Base-by-base conservation (phyloP, 2,329 filamentous ascomycete genomes). In the Aspergillus neoniger region DNA sequence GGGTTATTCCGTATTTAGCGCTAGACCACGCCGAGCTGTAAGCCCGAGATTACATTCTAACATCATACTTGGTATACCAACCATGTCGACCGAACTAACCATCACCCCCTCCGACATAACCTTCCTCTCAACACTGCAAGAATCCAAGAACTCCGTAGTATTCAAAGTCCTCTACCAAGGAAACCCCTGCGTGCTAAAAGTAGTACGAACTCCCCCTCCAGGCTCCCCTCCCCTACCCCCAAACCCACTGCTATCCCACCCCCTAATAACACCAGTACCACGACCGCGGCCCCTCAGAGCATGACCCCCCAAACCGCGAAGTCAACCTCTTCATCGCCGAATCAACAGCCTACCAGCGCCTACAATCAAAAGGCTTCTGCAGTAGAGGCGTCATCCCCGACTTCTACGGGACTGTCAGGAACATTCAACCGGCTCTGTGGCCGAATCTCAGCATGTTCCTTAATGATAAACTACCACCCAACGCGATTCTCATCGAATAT, bases 281-380 rank as follows among this genome's bases (percentile, higher is more conserved):
- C 55, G 50, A 58, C 14, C 47, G 39, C 47, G 55, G 28, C 7
- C 52, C n/a, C 49, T 48, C 51, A 44, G 53, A 60, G 4, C 43
- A n/a, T 10, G 65, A 67, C 48, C 32, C 59, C 9, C 23, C 55
- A 1, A 19, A 65, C 21, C 30, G n/a, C 6, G 65, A 67, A 60
- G 21, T 63, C 15, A 55, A 67, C 43, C 50, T 61, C 36, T 68
- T 66, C 49, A 43, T 60, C 21, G 57, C 54, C 15, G 62, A 68
- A 41, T 59, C 57, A n/a, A 60, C 63, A 19, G 60, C 65, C 3
- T 68, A 68, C 44, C 32, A 48, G 15, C 62, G 61, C 5, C 30
- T 68, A 14, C 65, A 68, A 56, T 36, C 43, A n/a, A 66, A 63
- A 15, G 63, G 62, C 3, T 50, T 68, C 15, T 68, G 63, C 48